These are phyloP conservation scores for Capronia epimyces DNA, from an alignment of 2,329 filamentous ascomycete genomes.

Conservation along the genomic window DNA sequence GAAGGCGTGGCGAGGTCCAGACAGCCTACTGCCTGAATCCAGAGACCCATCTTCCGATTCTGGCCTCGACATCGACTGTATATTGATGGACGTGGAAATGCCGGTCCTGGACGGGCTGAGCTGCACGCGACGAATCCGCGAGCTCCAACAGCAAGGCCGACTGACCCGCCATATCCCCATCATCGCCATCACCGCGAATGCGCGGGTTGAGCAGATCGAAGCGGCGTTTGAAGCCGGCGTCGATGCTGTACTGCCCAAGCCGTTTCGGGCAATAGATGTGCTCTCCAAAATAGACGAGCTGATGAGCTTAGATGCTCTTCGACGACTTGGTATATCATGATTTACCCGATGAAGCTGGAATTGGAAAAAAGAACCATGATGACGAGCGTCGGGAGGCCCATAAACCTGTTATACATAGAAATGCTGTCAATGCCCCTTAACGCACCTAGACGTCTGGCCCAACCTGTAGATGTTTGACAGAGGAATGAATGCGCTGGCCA, in stretches of 20 bases:
- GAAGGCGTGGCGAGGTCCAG: constrained; percentile 8
- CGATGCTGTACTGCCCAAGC: constrained; percentile 72
- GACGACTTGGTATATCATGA: neutral
- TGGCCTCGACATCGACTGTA: constrained; percentile 48
- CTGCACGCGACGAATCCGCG: constrained; percentile 63
- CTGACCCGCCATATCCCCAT: constrained; percentile 16
- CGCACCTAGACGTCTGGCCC: too few relatives aligned
- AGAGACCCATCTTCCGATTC: constrained; percentile 1
- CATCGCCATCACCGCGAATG: constrained; percentile 24
- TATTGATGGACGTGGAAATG: constrained; percentile 79
- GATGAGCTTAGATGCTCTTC: neutral
- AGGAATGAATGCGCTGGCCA: too few relatives aligned
- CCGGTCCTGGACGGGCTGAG: constrained; percentile 75
- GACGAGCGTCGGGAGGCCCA: neutral
- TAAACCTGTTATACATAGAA: too few relatives aligned
- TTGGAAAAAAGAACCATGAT: neutral
- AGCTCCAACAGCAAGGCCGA: constrained; percentile 54
- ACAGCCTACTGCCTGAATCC: neutral
- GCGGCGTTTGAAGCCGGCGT: constrained; percentile 67
- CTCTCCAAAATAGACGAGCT: constrained; percentile 58
- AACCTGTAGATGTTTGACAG: too few relatives aligned
- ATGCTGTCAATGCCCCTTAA: neutral
- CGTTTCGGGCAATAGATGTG: constrained; percentile 64
- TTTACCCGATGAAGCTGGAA: neutral
- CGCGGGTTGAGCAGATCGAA: constrained; percentile 59